Conservation (phyloP, 2,329 filamentous ascomycete genomes). For the Verticillium dahliae region DNA sequence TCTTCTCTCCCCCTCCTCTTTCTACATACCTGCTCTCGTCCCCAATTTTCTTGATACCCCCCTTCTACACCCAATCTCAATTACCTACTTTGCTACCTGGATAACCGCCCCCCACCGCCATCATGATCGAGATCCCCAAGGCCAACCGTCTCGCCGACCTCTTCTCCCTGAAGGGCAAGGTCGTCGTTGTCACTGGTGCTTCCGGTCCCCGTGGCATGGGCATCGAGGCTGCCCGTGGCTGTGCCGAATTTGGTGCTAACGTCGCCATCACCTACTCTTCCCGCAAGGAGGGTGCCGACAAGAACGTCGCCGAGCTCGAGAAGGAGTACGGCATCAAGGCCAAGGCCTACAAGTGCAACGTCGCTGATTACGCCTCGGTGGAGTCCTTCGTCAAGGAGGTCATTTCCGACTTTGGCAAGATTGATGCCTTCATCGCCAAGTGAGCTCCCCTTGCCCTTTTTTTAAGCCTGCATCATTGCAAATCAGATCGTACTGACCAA, state of each 20-base stretch:
- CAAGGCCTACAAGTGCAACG: constrained; percentile 54
- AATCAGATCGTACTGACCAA: not conserved
- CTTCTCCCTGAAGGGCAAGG: constrained; percentile 67
- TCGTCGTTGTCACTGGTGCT: constrained; percentile 64
- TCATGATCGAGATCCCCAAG: constrained; percentile 54
- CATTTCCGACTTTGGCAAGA: constrained; percentile 64
- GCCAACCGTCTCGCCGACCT: constrained; percentile 55
- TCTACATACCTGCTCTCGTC: not conserved
- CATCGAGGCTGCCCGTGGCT: constrained; percentile 60
- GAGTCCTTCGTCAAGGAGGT: constrained; percentile 54
- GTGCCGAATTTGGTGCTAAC: constrained; percentile 65
- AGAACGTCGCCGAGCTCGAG: constrained; percentile 58
- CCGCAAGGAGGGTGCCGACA: constrained; percentile 59
- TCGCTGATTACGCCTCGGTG: constrained; percentile 45
- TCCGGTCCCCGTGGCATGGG: constrained; percentile 66
- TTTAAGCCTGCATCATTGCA: not conserved
- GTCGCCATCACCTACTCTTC: constrained; percentile 68
- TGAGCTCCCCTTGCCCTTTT: constrained; percentile 32
- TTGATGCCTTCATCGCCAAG: constrained; percentile 72
- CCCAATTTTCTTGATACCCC: not conserved
- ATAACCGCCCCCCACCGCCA: constrained; percentile 8
- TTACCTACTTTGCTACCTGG: not conserved
- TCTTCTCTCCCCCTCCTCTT: not conserved
- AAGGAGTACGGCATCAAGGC: constrained; percentile 62
- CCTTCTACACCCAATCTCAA: not conserved